Base-by-base conservation (phyloP, 129 eudicot species). In the Heracleum sosnowskyi region DNA sequence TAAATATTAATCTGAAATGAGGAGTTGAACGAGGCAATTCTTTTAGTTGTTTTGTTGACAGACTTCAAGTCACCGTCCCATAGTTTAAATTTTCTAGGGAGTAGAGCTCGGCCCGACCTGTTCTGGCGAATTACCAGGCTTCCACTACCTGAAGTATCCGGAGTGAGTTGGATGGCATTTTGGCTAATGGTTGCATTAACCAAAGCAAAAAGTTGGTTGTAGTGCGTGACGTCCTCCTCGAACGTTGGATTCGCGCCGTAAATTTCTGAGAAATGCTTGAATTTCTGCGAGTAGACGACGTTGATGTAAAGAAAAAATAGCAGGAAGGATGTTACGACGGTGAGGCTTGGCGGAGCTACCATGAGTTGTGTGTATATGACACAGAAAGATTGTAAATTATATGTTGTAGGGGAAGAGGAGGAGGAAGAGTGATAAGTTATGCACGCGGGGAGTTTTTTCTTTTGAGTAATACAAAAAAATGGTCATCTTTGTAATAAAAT, bases 81-180 rank as follows among this genome's bases (percentile, higher is more conserved):
- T 0, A 93, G 89, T 39, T 80, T 83, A 84, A 93, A 93, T 0
- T 28, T 62, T 2, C 7, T 22, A 0, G 55, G 66, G 69, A 83
- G 76, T 22, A 91, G 81, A 33, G 91, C 69, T 5, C 97, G 70
- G 8, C 97, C 98, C 7, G 97, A 79, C 40, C 24, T 72, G 81
- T 88, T 82, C 0, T 22, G 7, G 31, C 75, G 53, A 28, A 11
- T 0, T 57, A 68, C 77, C 7, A 86, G 53, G 24, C 42, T 82
- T 0, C 31, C 22, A 4, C 57, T 36, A 22, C 83, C 83, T 53
- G 33, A 47, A n/a, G 87, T 62, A 76, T 93, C 94, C 0, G 92
- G 97, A 35, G 98, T 93, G 3, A 93, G 60, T 42, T 93, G 98
- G 15, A 93, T 89, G 18, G 95, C 97, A 0, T 77, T 53, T 44